Evolutionary conservation across 257 asterid genomes (phyloP), one percentile per base, ranked within the genome.

Genomic region (Linaria vulgaris): DNA sequence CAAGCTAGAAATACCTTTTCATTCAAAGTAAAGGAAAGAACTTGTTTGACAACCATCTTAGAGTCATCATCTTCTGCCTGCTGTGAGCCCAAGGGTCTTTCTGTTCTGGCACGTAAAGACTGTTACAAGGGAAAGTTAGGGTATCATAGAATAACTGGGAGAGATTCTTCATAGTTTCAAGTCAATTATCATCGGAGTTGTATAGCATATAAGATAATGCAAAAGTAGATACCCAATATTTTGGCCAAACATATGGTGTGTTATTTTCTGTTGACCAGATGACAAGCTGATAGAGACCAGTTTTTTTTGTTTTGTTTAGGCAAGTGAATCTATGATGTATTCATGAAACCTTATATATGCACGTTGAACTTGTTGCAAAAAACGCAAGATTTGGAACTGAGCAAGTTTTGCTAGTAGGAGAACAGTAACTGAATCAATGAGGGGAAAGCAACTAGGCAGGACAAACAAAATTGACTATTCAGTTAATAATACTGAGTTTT

Each of bases 101-200:
- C 87, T 60, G 82, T 87, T 79, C 82, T 83, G 64, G 95, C 99
- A 82, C 96, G 97, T 53, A 76, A 72, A 14, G 99, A 87, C 99
- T 92, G 82, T 47, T 58, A 65, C 71, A 67, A 70, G 62, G 48
- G 52, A 70, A 73, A 69, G 45, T 25, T 57, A 79, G 47, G n/a
- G 49, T 66, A 48, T 17, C 49, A 64, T 41, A 41, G 43, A 46
- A 23, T 4, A 71, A 71, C 50, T 31, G 67, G 43, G 24, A 54
- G 17, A 45, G 44, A n/a, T 56, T 21, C 19, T 37, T 53, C 21
- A 16, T 34, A 16, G 47, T 47, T 50, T 21, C 72, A 31, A 47
- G 46, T 45, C 43, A 27, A 56, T 44, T 49, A 44, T 12, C 54
- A 44, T 38, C 56, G 5, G 52, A 21, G 30, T 0, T 8, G 44